A percentile compares a stretch with the other conserved stretches of the same genome.
phyloP scores from a whole-genome alignment of 2,329 filamentous ascomycete species.

The Boeremia exigua region DNA sequence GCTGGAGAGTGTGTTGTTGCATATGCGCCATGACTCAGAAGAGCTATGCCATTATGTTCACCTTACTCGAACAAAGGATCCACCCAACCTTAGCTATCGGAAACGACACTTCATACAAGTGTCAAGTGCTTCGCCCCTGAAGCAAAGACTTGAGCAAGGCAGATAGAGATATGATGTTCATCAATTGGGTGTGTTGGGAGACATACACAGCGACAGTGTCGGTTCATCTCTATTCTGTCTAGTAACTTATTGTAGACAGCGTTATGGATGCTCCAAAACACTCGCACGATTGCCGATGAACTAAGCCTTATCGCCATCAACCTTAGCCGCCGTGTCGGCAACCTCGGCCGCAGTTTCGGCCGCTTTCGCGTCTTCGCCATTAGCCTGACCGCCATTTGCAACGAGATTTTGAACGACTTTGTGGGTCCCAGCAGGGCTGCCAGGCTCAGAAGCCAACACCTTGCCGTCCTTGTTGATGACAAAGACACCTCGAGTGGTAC shows the following conservation, averaged over 20 bases:
- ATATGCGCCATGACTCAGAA: too few species aligned
- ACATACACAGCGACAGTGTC: too few species aligned
- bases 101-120: too few species aligned
- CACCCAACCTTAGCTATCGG: too few species aligned
- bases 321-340: slow-evolving; percentile 53
- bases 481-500: slow-evolving; percentile 86
- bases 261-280: not conserved
- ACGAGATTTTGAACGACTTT: slow-evolving; percentile 75
- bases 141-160: too few species aligned
- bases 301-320: slow-evolving; percentile 37
- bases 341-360: slow-evolving; percentile 53
- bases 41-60: too few species aligned
- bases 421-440: slow-evolving; percentile 78
- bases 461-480: slow-evolving; percentile 83
- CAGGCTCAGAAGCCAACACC: slow-evolving; percentile 75
- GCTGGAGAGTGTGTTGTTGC: too few species aligned
- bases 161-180: too few species aligned
- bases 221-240: too few species aligned
- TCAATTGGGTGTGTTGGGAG: too few species aligned
- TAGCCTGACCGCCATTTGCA: slow-evolving; percentile 36
- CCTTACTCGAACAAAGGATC: too few species aligned
- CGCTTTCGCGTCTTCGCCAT: slow-evolving; percentile 33
- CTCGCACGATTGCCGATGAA: not conserved
- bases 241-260: not conserved
- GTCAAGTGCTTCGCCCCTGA: too few species aligned